Base-by-base conservation (phyloP, 345 rosid genomes). In the Lepidium aucheri region DNA sequence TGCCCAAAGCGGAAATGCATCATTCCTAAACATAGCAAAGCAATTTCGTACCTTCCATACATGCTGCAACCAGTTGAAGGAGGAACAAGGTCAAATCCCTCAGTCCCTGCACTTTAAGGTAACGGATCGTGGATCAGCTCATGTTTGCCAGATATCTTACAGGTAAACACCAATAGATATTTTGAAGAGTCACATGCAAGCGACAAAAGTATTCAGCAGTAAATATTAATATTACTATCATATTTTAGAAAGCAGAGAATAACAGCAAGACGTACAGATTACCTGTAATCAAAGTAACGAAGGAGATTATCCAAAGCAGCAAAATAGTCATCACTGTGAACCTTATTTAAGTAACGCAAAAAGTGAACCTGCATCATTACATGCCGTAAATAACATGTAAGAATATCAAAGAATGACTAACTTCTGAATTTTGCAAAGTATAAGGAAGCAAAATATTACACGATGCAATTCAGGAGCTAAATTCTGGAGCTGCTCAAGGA, bases 1-100 rank as follows among this genome's bases (percentile, higher is more conserved):
- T 94, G 97, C 53, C 99, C 99, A 75, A 88, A 87, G 82, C 86
- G 94, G 73, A 85, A 88, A 78, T 94, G 97, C 92, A 88, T 76
- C 96, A 90, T 85, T 72, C 97, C 99, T 68, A 87, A 65, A 82
- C 89, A 90, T 69, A 94, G 79, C 76, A 86, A 79, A 64, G 83
- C 96, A 78, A 84, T 80, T 82, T 88, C 96, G 60, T 81, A 88
- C 77, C 96, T 82, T 80, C 86, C 97, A 38, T 69, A 68, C 71
- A 68, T 74, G 77, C 74, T 85, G 45, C 77, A 80, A 17, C 75
- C 86, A 70, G 80, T 62, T 67, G 91, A 76, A 67, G 86, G 69
- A 30, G 85, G 78, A 74, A 75, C 79, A 68, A 80, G 77, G 73
- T 94, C 99, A 74, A 84, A 77, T 82, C 96, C 97, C 83, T 90